Evolutionary conservation across 106 monocot genomes (phyloP).

Genomic region (Narthecium ossifragum): DNA sequence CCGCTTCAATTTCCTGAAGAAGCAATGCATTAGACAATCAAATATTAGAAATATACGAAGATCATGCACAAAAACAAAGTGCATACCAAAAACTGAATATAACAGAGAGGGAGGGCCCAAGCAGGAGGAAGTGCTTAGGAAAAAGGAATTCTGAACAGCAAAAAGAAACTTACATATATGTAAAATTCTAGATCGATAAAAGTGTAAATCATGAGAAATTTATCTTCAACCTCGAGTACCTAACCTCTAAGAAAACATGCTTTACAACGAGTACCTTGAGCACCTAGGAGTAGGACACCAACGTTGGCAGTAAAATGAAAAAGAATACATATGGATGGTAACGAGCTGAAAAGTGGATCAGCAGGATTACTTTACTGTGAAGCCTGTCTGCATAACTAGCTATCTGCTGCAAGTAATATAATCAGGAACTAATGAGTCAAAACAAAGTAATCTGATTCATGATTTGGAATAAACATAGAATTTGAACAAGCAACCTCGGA

Average conservation of each 20-base stretch:
- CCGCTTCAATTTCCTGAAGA: constrained; percentile 63
- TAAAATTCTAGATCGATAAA: background rate
- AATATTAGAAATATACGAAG: background rate
- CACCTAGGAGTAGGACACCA: background rate
- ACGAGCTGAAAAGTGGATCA: constrained; percentile 93
- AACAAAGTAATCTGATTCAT: background rate
- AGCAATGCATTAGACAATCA: background rate
- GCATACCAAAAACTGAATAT: background rate
- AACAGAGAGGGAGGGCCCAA: background rate
- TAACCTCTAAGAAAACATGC: no score
- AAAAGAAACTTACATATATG: background rate
- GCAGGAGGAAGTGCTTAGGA: background rate
- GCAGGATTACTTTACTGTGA: constrained; percentile 77
- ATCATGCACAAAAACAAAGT: background rate
- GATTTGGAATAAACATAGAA: background rate
- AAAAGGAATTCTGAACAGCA: background rate
- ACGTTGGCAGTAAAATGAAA: background rate
- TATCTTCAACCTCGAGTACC: no score
- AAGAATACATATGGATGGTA: constrained; percentile 47
- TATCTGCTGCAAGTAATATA: constrained; percentile 32
- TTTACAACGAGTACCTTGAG: no score
- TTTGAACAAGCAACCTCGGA: constrained; percentile 49
- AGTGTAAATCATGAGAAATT: background rate
- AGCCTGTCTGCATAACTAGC: constrained; percentile 43
- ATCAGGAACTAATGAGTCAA: background rate